Conservation (phyloP, 495 filamentous ascomycete genomes). For the Ascodesmis nigricans region DNA sequence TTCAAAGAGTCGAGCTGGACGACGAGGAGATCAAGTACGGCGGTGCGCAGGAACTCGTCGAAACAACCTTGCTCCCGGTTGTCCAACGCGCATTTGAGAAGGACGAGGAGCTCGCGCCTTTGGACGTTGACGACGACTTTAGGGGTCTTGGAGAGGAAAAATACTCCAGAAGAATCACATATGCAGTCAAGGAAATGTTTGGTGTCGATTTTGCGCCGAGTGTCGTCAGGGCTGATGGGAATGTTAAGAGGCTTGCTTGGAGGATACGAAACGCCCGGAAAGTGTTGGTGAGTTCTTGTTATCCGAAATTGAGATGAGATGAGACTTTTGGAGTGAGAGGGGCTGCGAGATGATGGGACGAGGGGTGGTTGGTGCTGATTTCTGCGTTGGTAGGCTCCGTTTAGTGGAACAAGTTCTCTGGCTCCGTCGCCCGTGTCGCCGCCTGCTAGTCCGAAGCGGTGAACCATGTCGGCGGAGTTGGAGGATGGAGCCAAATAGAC, state of each 20-base stretch:
- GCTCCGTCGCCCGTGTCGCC: too few relatives aligned
- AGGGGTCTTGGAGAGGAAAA: slow-evolving; percentile 76
- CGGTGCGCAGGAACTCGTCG: slow-evolving; percentile 37
- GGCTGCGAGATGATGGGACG: too few relatives aligned
- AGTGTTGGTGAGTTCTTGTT: slow-evolving; percentile 75
- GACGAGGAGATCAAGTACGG: slow-evolving; percentile 43
- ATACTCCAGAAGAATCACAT: slow-evolving; percentile 71
- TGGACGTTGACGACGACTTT: slow-evolving; percentile 56
- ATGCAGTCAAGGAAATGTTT: slow-evolving; percentile 93
- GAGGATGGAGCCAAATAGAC: too few relatives aligned
- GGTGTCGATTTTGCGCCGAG: slow-evolving; percentile 86
- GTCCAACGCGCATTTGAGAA: slow-evolving; percentile 80
- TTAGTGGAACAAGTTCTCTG: too few relatives aligned
- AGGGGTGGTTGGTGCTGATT: too few relatives aligned
- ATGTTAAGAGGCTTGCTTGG: slow-evolving; percentile 79
- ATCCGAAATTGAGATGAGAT: too few relatives aligned
- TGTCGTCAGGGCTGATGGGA: slow-evolving; percentile 83
- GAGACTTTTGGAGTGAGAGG: too few relatives aligned
- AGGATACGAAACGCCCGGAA: slow-evolving; percentile 87
- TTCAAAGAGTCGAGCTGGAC: slow-evolving; percentile 36
- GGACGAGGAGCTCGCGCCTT: slow-evolving; percentile 77
- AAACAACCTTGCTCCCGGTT: slow-evolving; percentile 55
- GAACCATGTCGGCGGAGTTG: too few relatives aligned
- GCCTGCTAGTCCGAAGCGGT: too few relatives aligned
- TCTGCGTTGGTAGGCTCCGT: too few relatives aligned